Conservation (phyloP, 108 stramenopile genomes). For the Poteriospumella lacustris region DNA sequence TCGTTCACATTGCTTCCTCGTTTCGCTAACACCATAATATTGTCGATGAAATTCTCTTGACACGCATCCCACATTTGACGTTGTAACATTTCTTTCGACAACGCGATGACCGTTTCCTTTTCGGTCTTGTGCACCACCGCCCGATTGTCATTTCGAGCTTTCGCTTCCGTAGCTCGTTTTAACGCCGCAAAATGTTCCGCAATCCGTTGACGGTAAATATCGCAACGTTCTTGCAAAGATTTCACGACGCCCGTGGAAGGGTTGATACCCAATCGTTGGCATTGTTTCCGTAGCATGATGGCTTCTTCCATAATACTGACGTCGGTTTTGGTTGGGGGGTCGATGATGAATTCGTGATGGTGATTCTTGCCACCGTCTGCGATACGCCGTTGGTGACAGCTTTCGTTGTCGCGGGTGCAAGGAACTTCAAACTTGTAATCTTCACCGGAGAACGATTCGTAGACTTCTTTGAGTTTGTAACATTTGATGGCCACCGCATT, state of each 20-base stretch:
- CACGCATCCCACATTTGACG: not conserved
- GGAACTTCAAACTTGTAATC: not conserved
- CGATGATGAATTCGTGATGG: not conserved
- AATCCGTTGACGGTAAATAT: conserved; percentile 24
- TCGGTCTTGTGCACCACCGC: not conserved
- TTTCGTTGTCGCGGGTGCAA: conserved; percentile 21
- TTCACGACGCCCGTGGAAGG: conserved; percentile 17
- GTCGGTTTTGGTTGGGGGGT: not conserved
- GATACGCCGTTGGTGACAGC: not conserved
- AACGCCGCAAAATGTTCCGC: not conserved
- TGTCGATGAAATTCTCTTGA: not conserved
- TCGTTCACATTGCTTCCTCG: not conserved
- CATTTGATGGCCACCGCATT: not conserved
- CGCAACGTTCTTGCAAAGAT: not conserved
- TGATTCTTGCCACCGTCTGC: conserved; percentile 25
- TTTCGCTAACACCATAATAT: not conserved
- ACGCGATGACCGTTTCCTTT: not conserved
- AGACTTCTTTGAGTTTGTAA: not conserved
- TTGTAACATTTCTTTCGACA: not conserved
- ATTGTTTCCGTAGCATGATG: conserved; percentile 4
- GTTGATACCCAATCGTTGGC: not conserved
- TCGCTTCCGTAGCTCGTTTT: not conserved
- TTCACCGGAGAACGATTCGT: conserved; percentile 5
- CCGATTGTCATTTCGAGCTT: not conserved
- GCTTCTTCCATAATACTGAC: not conserved